Evolutionary conservation across 164 flowering plant species (phyloP).

Genomic region (Chloranthus sessilifolius): DNA sequence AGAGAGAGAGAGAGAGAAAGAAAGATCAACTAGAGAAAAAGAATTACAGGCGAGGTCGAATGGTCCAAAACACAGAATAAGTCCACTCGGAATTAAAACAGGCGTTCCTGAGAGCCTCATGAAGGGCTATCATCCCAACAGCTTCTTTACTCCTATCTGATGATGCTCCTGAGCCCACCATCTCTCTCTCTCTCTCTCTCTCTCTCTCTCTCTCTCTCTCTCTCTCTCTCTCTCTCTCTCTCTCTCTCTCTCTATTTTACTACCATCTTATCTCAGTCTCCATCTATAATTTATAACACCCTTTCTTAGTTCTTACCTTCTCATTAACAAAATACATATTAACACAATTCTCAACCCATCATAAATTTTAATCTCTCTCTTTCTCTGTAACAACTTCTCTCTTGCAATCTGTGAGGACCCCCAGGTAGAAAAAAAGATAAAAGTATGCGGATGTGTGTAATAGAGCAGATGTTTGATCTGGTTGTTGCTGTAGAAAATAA

Average conservation of each 20-base stretch:
- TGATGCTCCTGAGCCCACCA: conserved; percentile 99
- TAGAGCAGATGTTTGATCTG: too few relatives aligned
- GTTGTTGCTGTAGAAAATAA: too few relatives aligned
- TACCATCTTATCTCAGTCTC: conserved; percentile 7
- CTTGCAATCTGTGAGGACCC: too few relatives aligned
- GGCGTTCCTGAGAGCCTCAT: conserved; percentile 83
- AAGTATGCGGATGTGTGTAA: too few relatives aligned
- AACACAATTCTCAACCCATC: too few relatives aligned
- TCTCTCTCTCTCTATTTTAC: conserved; percentile 1
- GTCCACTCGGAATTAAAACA: conserved; percentile 88
- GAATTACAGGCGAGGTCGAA: conserved; percentile 6
- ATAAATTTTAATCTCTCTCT: too few relatives aligned
- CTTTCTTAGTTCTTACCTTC: too few relatives aligned
- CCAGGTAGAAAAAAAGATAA: too few relatives aligned
- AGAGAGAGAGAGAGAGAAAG: conserved; percentile 5
- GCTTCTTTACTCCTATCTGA: conserved; percentile 96
- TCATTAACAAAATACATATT: too few relatives aligned
- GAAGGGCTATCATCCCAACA: conserved; percentile 98
- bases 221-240: conserved; percentile 9
- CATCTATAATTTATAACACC: conserved; percentile 6
- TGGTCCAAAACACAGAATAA: conserved; percentile 7
- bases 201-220: conserved; percentile 19
- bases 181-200: conserved; percentile 32
- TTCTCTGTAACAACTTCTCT: conserved; percentile 14
- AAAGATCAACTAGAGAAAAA: conserved; percentile 71